These are phyloP conservation scores for Boletus tylopilopsis DNA, from an alignment of 768 basidiomycete species.

Conservation along the genomic window DNA sequence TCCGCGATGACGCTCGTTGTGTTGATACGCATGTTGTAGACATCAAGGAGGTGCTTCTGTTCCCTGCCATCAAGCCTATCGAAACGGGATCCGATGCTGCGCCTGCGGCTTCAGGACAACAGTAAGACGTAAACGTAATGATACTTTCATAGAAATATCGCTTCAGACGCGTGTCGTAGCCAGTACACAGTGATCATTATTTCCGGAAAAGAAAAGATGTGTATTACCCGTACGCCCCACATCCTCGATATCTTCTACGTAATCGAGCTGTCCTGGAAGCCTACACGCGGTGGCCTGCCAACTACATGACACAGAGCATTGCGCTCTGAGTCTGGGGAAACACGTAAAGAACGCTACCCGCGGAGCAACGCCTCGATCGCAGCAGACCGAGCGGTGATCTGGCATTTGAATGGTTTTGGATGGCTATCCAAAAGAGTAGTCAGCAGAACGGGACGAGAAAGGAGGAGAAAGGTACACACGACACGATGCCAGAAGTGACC, in stretches of 20 bases:
- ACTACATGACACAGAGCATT: no score
- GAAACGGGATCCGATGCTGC: slow-evolving; percentile 41
- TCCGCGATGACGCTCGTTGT: not conserved
- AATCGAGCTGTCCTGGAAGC: not conserved
- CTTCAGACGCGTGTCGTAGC: not conserved
- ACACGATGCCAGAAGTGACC: slow-evolving; percentile 39
- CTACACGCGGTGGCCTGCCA: not conserved
- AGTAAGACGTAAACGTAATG: slow-evolving; percentile 9
- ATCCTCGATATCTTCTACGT: not conserved
- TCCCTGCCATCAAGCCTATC: slow-evolving; percentile 95
- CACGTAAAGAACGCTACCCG: no score
- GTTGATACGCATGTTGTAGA: slow-evolving; percentile 41
- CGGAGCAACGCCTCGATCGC: slow-evolving; percentile 27
- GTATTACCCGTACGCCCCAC: not conserved
- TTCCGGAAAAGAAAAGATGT: not conserved
- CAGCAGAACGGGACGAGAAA: not conserved
- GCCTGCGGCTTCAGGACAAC: slow-evolving; percentile 28
- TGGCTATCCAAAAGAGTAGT: slow-evolving; percentile 27
- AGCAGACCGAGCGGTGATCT: slow-evolving; percentile 50
- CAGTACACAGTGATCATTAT: not conserved
- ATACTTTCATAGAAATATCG: slow-evolving; percentile 17
- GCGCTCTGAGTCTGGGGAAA: no score
- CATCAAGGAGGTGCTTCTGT: slow-evolving; percentile 94
- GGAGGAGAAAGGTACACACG: slow-evolving; percentile 30
- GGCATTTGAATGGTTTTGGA: slow-evolving; percentile 53